These are phyloP conservation scores for Chaetomium globosum DNA, from an alignment of 2,329 filamentous ascomycete genomes.

Conservation along the genomic window DNA sequence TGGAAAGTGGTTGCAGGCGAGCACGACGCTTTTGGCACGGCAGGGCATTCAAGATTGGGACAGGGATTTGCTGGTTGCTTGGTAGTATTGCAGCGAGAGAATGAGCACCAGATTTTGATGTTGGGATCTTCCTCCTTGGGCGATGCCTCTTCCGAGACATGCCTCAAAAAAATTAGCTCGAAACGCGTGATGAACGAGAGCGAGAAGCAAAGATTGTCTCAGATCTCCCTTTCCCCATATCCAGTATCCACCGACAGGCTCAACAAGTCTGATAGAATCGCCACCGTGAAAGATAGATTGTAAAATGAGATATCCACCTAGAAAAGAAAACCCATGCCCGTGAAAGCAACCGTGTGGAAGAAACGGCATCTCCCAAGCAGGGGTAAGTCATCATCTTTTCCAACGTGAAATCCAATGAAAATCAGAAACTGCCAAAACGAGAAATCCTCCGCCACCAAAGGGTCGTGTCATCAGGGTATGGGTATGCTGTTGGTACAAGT, in stretches of 20 bases:
- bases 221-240: conserved; percentile 12
- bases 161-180: conserved; percentile 18
- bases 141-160: conserved; percentile 9
- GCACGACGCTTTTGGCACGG: background rate
- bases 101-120: conserved; percentile 26
- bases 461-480: conserved; percentile 28
- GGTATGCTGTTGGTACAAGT: conserved; percentile 31
- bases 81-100: conserved; percentile 27
- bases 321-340: conserved; percentile 16
- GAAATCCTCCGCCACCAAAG: conserved; percentile 22
- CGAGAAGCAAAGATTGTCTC: conserved; percentile 28
- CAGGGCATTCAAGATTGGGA: background rate
- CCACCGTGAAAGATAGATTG: conserved; percentile 8
- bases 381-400: conserved; percentile 16
- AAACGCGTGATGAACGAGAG: conserved; percentile 27
- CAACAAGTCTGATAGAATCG: background rate
- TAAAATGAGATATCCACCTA: conserved; percentile 21
- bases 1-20: background rate
- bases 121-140: conserved; percentile 16
- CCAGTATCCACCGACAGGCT: background rate
- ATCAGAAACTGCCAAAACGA: conserved; percentile 19
- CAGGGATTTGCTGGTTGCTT: conserved; percentile 20
- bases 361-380: conserved; percentile 17
- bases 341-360: conserved; percentile 12
- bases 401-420: conserved; percentile 19